Conservation (phyloP, 1,284 basidiomycete genomes). For the Cryptococcus sp. region DNA sequence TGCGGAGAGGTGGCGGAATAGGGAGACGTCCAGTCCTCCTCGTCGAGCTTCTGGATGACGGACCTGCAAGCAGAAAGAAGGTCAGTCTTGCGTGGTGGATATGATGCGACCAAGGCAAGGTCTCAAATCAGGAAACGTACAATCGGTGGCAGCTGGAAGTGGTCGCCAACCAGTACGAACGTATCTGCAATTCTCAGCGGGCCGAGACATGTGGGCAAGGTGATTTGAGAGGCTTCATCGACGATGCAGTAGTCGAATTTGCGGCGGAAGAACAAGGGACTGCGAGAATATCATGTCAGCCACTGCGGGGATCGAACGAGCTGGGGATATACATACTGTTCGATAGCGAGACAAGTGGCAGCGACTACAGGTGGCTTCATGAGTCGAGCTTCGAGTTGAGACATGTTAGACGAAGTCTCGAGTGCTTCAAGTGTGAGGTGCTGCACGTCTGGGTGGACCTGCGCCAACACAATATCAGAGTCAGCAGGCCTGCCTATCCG, state of each 20-base stretch:
- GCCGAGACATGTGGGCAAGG: constrained; percentile 90
- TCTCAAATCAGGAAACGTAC: constrained; percentile 55
- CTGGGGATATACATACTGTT: constrained; percentile 67
- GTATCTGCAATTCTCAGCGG: constrained; percentile 85
- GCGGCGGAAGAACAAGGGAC: constrained; percentile 78
- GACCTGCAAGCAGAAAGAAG: constrained; percentile 64
- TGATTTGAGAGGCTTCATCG: constrained; percentile 98
- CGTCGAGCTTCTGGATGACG: constrained; percentile 74
- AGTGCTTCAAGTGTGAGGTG: constrained; percentile 67
- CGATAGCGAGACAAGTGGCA: constrained; percentile 88
- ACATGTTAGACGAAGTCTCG: constrained; percentile 63
- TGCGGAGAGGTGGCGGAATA: constrained; percentile 85
- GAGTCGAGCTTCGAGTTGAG: constrained; percentile 75
- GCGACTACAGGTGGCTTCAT: constrained; percentile 90
- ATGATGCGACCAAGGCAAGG: neutral
- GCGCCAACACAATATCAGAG: neutral
- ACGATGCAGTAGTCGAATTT: constrained; percentile 97
- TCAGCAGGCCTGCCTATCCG: neutral
- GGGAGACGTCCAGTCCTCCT: constrained; percentile 82
- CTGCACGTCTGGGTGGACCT: constrained; percentile 78
- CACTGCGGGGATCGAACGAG: neutral
- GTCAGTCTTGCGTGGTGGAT: neutral
- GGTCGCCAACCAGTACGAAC: constrained; percentile 95
- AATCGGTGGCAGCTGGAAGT: constrained; percentile 92
- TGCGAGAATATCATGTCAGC: constrained; percentile 44